These are phyloP conservation scores for Fusarium sp. DNA, from an alignment of 2,329 filamentous ascomycete species.

Conservation along the genomic window DNA sequence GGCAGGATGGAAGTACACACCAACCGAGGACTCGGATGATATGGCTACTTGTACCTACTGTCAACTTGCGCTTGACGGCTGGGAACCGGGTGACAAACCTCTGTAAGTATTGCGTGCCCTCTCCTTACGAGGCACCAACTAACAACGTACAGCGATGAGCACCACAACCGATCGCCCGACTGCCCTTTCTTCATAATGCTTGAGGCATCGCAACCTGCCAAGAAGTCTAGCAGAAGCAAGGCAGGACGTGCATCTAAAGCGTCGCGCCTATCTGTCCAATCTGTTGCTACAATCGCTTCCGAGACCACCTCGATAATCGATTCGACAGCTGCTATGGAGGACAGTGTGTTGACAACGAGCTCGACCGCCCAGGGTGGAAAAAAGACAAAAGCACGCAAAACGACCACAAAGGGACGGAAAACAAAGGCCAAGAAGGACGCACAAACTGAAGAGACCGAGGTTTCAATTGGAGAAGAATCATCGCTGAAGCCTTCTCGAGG, in stretches of 20 bases:
- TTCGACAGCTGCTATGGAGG: conserved; percentile 64
- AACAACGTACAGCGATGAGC: conserved; percentile 76
- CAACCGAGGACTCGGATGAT: conserved; percentile 84
- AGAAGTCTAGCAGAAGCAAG: conserved; percentile 69
- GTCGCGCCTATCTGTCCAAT: conserved; percentile 74
- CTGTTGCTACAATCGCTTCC: conserved; percentile 64
- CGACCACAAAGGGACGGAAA: conserved; percentile 47
- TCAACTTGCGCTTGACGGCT: conserved; percentile 88
- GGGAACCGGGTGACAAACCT: conserved; percentile 93
- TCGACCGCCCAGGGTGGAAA: conserved; percentile 70
- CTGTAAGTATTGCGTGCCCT: conserved; percentile 67
- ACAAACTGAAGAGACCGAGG: conserved; percentile 59
- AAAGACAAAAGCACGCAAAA: conserved; percentile 71
- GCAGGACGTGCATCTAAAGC: conserved; percentile 74
- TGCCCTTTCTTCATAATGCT: conserved; percentile 86
- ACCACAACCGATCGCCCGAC: conserved; percentile 80
- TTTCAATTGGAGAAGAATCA: conserved; percentile 43
- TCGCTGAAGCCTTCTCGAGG: conserved; percentile 61
- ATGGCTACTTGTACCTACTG: conserved; percentile 94
- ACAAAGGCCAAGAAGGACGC: conserved; percentile 66
- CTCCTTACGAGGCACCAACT: conserved; percentile 29
- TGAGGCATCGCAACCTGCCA: conserved; percentile 66
- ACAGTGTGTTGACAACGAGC: conserved; percentile 70
- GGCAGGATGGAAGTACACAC: conserved; percentile 94
- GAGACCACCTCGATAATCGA: conserved; percentile 65